Percentiles rank a stretch among this genome's conserved stretches.
These are phyloP conservation scores for Colletotrichum kahawae DNA, from an alignment of 2,329 filamentous ascomycete species.

Conservation along the genomic window DNA sequence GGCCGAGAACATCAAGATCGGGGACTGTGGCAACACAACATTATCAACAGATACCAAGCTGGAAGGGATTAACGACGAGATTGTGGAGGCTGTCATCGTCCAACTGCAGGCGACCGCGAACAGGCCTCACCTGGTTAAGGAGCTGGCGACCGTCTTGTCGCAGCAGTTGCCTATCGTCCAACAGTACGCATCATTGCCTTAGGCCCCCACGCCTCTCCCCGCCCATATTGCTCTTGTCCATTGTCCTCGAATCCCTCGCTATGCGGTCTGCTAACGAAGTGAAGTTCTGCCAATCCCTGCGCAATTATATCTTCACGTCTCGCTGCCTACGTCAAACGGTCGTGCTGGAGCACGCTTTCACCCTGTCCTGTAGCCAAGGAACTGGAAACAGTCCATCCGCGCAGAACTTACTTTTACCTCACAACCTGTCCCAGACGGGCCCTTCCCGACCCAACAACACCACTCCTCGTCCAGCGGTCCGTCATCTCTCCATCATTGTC, in stretches of 20 bases:
- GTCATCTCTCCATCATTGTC: conserved; percentile 88
- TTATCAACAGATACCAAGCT: conserved; percentile 54
- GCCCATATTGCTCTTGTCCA: not conserved
- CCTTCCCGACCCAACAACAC: conserved; percentile 59
- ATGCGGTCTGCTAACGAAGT: conserved; percentile 19
- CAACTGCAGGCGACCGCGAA: conserved; percentile 91
- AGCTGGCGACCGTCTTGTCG: conserved; percentile 82
- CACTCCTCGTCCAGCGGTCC: conserved; percentile 45
- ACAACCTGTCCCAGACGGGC: conserved; percentile 86
- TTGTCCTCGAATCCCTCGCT: not conserved
- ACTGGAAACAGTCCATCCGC: conserved; percentile 88
- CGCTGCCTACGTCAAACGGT: conserved; percentile 85
- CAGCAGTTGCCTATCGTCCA: conserved; percentile 82
- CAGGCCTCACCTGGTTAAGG: conserved; percentile 91
- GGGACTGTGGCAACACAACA: not conserved
- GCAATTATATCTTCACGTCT: conserved; percentile 95
- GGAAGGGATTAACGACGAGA: conserved; percentile 89
- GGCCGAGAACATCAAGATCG: not conserved
- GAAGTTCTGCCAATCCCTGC: conserved; percentile 91
- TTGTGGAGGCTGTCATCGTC: conserved; percentile 87
- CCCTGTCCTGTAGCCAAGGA: conserved; percentile 93
- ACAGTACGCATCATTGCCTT: conserved; percentile 70
- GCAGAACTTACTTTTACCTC: conserved; percentile 95
- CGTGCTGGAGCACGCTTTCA: conserved; percentile 76
- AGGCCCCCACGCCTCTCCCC: not conserved